Percentiles rank a stretch among this genome's conserved stretches.
Conservation (phyloP, 2,329 filamentous ascomycete genomes). For the Ophiostoma ulmi region DNA sequence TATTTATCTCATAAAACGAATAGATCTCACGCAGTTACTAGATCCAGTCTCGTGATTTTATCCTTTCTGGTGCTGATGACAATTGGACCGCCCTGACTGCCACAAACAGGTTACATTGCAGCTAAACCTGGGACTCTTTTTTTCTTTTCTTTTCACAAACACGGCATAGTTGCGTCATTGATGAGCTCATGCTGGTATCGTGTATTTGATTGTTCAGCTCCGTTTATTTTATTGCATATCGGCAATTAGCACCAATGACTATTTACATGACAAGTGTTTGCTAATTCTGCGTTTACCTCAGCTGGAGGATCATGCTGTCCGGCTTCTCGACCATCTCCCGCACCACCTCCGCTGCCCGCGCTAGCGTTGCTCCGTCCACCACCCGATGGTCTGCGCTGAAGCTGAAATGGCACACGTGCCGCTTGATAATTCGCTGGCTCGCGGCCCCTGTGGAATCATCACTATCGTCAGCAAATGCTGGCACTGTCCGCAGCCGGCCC, state of each 20-base stretch:
- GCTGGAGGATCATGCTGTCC: conserved; percentile 76
- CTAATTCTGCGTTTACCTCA: conserved; percentile 48
- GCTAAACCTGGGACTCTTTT: not conserved
- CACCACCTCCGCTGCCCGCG: conserved; percentile 79
- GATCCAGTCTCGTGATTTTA: not conserved
- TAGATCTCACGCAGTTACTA: too few relatives aligned
- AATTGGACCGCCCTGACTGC: not conserved
- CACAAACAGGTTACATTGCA: conserved; percentile 4
- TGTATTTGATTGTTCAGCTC: too few relatives aligned
- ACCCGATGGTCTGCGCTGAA: conserved; percentile 96
- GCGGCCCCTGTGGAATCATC: conserved; percentile 52
- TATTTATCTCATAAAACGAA: too few relatives aligned
- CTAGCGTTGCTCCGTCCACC: conserved; percentile 91
- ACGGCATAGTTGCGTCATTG: not conserved
- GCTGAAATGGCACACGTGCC: conserved; percentile 82
- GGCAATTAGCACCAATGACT: too few relatives aligned
- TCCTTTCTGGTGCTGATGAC: not conserved
- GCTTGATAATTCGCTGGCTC: conserved; percentile 63
- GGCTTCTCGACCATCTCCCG: conserved; percentile 75
- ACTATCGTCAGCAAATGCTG: conserved; percentile 63
- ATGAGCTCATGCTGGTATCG: not conserved
- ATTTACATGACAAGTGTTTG: too few relatives aligned
- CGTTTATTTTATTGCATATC: too few relatives aligned
- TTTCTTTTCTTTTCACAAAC: not conserved
- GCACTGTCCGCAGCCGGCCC: conserved; percentile 72